phyloP scores from a whole-genome alignment of 2,329 filamentous ascomycete species.

The Monilinia aucupariae region DNA sequence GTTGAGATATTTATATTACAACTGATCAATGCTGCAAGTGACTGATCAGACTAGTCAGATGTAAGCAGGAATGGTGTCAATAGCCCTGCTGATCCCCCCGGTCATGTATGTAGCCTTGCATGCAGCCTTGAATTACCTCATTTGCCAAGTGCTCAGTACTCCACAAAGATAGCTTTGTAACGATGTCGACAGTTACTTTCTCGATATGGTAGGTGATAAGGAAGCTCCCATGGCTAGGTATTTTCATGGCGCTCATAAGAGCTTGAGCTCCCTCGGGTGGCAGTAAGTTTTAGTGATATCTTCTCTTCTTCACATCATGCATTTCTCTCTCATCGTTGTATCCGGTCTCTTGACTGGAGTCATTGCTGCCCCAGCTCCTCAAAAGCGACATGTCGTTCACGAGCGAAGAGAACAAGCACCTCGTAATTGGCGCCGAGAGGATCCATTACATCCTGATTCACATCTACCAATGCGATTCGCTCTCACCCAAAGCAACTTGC shows the following conservation, averaged over 20 bases:
- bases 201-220: constrained; percentile 11
- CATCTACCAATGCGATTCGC: constrained; percentile 36
- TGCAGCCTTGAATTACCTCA: background rate
- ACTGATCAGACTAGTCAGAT: background rate
- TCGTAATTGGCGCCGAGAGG: constrained; percentile 16
- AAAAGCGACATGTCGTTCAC: constrained; percentile 19
- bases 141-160: background rate
- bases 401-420: constrained; percentile 18
- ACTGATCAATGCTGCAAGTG: constrained; percentile 4
- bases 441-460: constrained; percentile 16
- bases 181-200: background rate
- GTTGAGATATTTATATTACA: background rate
- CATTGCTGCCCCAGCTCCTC: constrained; percentile 14
- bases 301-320: constrained; percentile 11
- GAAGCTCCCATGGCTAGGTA: constrained; percentile 6
- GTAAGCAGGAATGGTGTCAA: background rate
- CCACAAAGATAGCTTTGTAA: background rate
- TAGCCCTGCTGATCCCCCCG: constrained; percentile 1
- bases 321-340: constrained; percentile 11
- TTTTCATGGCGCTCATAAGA: constrained; percentile 11
- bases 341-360: constrained; percentile 15
- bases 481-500: constrained; percentile 42
- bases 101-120: constrained; percentile 4
- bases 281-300: background rate
- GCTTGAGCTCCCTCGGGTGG: background rate